phyloP scores from a whole-genome alignment of 164 flowering plant genomes.

The Echeveria elegans region DNA sequence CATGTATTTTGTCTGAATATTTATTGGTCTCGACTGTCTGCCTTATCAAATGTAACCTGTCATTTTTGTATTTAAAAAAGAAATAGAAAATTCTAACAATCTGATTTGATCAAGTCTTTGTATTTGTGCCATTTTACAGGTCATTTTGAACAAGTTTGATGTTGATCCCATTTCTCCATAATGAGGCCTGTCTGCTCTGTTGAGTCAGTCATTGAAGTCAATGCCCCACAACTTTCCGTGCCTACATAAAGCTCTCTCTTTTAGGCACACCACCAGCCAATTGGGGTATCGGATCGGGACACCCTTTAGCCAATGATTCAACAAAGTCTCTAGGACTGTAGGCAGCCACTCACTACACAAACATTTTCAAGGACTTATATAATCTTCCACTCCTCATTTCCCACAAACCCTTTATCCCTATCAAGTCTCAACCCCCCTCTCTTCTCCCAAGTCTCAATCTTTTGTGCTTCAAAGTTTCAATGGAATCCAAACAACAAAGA shows the following conservation, averaged over 20 bases:
- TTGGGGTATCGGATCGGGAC: background rate
- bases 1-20: background rate
- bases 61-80: background rate
- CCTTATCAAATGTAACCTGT: background rate
- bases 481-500: background rate
- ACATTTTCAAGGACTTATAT: too few species aligned
- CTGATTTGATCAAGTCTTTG: background rate
- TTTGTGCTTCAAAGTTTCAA: background rate
- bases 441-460: background rate
- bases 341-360: too few species aligned
- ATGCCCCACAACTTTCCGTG: background rate
- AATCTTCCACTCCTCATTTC: too few species aligned
- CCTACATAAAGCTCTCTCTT: background rate
- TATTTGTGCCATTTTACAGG: background rate
- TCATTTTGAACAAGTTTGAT: background rate
- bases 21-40: background rate
- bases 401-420: too few species aligned
- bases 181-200: slow-evolving; percentile 7
- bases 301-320: background rate
- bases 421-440: background rate
- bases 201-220: slow-evolving; percentile 1
- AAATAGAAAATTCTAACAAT: background rate
- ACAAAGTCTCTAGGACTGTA: too few species aligned
- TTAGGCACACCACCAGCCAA: background rate
- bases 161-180: background rate